These are phyloP conservation scores for Boletus rufocinnamomeus DNA, from an alignment of 768 basidiomycete genomes.

Conservation along the genomic window DNA sequence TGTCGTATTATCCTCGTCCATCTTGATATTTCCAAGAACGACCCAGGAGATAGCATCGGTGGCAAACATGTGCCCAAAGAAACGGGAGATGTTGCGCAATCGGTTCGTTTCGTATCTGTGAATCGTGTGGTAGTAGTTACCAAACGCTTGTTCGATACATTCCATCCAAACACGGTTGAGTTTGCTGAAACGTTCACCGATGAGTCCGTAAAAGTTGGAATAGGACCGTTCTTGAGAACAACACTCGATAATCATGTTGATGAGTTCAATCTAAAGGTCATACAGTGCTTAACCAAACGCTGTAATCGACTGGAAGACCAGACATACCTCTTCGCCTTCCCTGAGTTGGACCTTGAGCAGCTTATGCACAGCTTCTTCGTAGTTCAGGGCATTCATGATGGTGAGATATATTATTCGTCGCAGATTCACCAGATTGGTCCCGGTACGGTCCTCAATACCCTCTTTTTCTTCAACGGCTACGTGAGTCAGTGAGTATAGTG, in stretches of 20 bases:
- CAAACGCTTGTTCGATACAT: conserved; percentile 83
- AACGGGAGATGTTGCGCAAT: conserved; percentile 92
- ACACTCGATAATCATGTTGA: conserved; percentile 99
- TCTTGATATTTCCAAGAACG: conserved; percentile 78
- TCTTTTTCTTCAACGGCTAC: conserved; percentile 74
- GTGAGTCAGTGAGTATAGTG: conserved; percentile 13
- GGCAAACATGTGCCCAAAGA: conserved; percentile 91
- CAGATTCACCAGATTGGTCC: conserved; percentile 93
- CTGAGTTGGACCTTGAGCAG: conserved; percentile 88
- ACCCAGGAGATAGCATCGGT: conserved; percentile 91
- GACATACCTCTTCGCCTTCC: conserved; percentile 89
- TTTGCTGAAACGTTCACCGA: conserved; percentile 96
- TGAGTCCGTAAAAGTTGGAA: conserved; percentile 94
- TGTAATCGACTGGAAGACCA: neutral
- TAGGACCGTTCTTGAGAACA: conserved; percentile 99
- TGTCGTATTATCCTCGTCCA: conserved; percentile 98
- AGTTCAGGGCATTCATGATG: conserved; percentile 98
- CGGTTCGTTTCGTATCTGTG: conserved; percentile 99
- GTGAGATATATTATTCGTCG: conserved; percentile 94
- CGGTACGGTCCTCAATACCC: conserved; percentile 93
- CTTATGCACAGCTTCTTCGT: conserved; percentile 99
- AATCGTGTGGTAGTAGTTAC: conserved; percentile 90
- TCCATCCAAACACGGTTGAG: conserved; percentile 95
- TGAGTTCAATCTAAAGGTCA: conserved; percentile 76
- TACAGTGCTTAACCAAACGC: neutral